Base-by-base conservation (phyloP, 202 grass and related monocot species). In the Brachypodium distachyon region DNA sequence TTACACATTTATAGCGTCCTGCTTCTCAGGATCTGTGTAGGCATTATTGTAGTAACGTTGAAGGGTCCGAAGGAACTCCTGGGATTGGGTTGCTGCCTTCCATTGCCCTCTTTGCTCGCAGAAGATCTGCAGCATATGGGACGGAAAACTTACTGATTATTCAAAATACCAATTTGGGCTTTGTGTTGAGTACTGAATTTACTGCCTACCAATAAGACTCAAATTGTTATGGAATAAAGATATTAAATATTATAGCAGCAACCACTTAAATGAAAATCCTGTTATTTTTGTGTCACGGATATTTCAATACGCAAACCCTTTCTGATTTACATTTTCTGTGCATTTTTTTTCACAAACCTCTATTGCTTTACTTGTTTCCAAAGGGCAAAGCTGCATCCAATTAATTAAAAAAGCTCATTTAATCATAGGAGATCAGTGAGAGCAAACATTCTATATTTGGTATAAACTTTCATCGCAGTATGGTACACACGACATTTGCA, bases 1-100 rank as follows among this genome's bases (percentile, higher is more conserved):
- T 81, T 91, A 99, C 96, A 99, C 71, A 61, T 99, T 99, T 80
- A 99, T 99, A 88, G 96, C 92, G 85, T 96, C 87, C 80, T 99
- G 96, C 82, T 99, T 99, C 48, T 99, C 91, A 63, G 78, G 85
- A 93, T 99, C 96, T 76, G 91, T 88, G 75, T 99, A 99, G 0
- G 96, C 92, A 56, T 99, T 99, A 78, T 77, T 96, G 79, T 93
- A 99, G 77, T 99, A 99, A 61, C 96, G 89, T 55, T 99, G 96
- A 80, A 99, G 43, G 18, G 92, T 99, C 22, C 96, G 90, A 57
- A 99, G 67, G 27, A 99, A 83, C 87, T 99, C 96, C 79, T 99
- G 96, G 84, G 96, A 99, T 75, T 92, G 96, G 44, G 89, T 93
- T 66, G 96, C 83, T 50, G 96, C 83, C 61, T 88, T 96, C 96